phyloP scores from a whole-genome alignment of 305 asterid genomes.

The Fraxinus angustifolia region DNA sequence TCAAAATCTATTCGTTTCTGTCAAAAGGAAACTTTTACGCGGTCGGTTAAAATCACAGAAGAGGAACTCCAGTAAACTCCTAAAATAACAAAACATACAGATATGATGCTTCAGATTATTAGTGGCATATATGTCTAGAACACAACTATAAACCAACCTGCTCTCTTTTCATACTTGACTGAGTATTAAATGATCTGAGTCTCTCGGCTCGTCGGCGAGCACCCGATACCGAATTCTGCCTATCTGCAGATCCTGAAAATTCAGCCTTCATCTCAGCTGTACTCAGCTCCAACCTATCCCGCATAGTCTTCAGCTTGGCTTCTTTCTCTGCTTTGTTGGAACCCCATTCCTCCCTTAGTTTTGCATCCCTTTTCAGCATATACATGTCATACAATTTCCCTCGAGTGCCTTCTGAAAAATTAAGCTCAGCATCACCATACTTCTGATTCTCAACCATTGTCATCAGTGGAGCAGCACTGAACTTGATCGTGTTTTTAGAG shows the following conservation, averaged over 20 bases:
- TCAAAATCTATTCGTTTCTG: slow-evolving; percentile 70
- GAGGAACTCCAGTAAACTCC: slow-evolving; percentile 31
- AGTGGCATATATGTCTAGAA: slow-evolving; percentile 31
- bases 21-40: slow-evolving; percentile 46
- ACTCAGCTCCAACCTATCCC: slow-evolving; percentile 76
- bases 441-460: slow-evolving; percentile 42
- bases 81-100: slow-evolving; percentile 24
- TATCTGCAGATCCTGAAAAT: slow-evolving; percentile 54
- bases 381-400: slow-evolving; percentile 76
- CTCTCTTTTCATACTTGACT: slow-evolving; percentile 53
- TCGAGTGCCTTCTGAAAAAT: slow-evolving; percentile 58
- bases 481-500: slow-evolving; percentile 39
- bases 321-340: slow-evolving; percentile 76
- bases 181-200: slow-evolving; percentile 63
- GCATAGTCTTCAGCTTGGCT: slow-evolving; percentile 78
- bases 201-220: slow-evolving; percentile 70
- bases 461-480: slow-evolving; percentile 24
- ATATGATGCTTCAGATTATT: slow-evolving; percentile 17
- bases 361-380: slow-evolving; percentile 81
- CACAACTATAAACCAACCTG: slow-evolving; percentile 64
- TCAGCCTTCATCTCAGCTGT: slow-evolving; percentile 74
- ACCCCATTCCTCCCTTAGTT: slow-evolving; percentile 87
- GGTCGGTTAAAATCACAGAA: slow-evolving; percentile 54
- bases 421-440: slow-evolving; percentile 49
- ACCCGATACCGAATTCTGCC: slow-evolving; percentile 44